These are phyloP conservation scores for Dendrobium chrysotoxum DNA, from an alignment of 106 monocot species.

Conservation along the genomic window DNA sequence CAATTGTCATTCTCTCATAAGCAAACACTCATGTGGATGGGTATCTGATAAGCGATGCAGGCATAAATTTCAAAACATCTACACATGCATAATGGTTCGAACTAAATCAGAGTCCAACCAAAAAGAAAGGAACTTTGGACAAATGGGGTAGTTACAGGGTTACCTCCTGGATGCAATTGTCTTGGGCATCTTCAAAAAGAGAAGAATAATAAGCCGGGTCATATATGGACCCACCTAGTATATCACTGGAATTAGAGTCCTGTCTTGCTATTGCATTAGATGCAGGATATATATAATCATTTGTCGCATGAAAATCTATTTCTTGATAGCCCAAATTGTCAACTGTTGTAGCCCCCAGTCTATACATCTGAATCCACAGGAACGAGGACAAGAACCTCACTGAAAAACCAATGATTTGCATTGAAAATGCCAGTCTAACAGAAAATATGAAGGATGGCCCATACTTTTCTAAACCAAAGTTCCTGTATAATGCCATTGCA, in stretches of 20 bases:
- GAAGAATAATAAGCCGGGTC: conserved; percentile 43
- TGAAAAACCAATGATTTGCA: conserved; percentile 56
- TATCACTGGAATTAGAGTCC: conserved; percentile 28
- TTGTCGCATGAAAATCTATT: conserved; percentile 31
- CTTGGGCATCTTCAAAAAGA: conserved; percentile 39
- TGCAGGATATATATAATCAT: conserved; percentile 34
- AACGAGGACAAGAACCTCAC: conserved; percentile 56
- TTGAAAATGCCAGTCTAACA: conserved; percentile 40
- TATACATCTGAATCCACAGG: conserved; percentile 60
- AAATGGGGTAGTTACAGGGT: background rate
- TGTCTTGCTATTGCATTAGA: conserved; percentile 29
- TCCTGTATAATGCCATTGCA: conserved; percentile 27
- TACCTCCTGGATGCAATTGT: conserved; percentile 14
- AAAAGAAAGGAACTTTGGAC: background rate
- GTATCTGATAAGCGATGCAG: background rate
- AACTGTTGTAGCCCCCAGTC: conserved; percentile 36
- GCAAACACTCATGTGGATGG: background rate
- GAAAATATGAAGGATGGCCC: conserved; percentile 40
- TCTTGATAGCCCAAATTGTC: conserved; percentile 20
- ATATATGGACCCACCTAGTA: conserved; percentile 40
- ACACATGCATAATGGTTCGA: background rate
- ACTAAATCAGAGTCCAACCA: background rate
- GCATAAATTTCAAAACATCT: background rate
- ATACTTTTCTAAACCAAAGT: conserved; percentile 23
- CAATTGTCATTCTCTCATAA: background rate